Evolutionary conservation across 2,329 filamentous ascomycete species (phyloP).

Genomic region (Fusarium continuum): DNA sequence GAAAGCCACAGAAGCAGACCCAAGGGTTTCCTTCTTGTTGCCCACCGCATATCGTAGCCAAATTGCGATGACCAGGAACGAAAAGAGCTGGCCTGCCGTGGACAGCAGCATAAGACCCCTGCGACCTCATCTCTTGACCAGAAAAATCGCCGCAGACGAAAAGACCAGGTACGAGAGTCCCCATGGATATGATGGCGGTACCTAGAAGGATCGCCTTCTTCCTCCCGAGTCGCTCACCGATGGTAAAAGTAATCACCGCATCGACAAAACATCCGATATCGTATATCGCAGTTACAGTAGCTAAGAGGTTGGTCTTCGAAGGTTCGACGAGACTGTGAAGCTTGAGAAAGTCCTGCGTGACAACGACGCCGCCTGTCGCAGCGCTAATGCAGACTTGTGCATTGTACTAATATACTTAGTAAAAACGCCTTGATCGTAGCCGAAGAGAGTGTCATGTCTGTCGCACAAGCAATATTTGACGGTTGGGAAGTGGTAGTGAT

Average conservation of each 20-base stretch:
- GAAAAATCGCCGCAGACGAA: constrained; percentile 3
- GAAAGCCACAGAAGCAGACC: constrained; percentile 15
- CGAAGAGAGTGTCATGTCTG: constrained; percentile 25
- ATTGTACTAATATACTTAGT: not conserved
- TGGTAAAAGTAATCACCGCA: constrained; percentile 12
- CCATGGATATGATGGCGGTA: constrained; percentile 19
- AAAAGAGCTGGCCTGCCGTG: constrained; percentile 11
- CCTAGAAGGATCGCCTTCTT: constrained; percentile 25
- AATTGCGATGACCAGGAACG: constrained; percentile 29
- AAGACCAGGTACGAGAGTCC: constrained; percentile 35
- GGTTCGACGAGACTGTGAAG: constrained; percentile 24
- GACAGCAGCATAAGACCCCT: constrained; percentile 32
- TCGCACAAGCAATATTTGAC: constrained; percentile 12
- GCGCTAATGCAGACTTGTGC: not conserved
- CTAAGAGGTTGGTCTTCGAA: constrained; percentile 16
- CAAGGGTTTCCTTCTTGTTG: not conserved
- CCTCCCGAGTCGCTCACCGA: constrained; percentile 15
- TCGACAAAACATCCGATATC: constrained; percentile 24
- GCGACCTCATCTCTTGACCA: constrained; percentile 18
- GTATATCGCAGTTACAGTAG: constrained; percentile 29
- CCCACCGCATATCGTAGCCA: constrained; percentile 15
- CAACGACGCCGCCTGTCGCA: constrained; percentile 15
- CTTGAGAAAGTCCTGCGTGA: constrained; percentile 17
- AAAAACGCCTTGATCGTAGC: constrained; percentile 17
- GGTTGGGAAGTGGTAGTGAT: not conserved